Conservation (phyloP, 2,329 filamentous ascomycete genomes). For the Colletotrichum acutatum region DNA sequence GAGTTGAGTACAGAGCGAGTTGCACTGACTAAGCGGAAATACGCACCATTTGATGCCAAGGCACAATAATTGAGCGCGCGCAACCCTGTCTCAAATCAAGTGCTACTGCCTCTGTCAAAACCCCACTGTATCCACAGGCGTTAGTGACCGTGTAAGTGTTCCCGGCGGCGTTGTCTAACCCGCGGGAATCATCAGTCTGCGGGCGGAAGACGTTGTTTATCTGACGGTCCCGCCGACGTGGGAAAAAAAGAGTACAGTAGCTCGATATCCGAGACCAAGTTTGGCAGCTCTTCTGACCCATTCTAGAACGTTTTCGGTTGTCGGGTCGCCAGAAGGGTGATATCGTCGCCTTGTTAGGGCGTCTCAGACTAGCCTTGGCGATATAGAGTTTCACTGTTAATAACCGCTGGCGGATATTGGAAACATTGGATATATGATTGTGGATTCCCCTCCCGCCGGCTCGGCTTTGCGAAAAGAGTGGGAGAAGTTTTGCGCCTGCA, state of each 20-base stretch:
- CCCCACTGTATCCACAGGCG: not conserved
- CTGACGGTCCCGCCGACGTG: not conserved
- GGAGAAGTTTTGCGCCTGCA: not conserved
- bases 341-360: slow-evolving; percentile 22
- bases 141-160: not conserved
- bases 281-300: not conserved
- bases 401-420: slow-evolving; percentile 11
- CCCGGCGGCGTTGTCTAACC: not conserved
- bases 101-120: not conserved
- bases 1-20: not conserved
- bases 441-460: not conserved
- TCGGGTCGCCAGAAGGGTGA: slow-evolving; percentile 20
- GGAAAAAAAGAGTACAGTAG: not conserved
- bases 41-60: not conserved
- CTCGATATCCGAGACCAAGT: not conserved
- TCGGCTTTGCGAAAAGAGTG: not conserved
- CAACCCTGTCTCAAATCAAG: not conserved
- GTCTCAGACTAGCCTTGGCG: slow-evolving; percentile 22
- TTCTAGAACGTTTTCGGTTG: slow-evolving; percentile 12
- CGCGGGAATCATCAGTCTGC: not conserved
- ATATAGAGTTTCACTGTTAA: slow-evolving; percentile 17
- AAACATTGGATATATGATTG: not conserved
- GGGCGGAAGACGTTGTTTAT: not conserved
- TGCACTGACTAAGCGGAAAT: not conserved
- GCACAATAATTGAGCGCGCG: not conserved